Conservation (phyloP, 257 asterid species). For the Nicotiana paniculata region DNA sequence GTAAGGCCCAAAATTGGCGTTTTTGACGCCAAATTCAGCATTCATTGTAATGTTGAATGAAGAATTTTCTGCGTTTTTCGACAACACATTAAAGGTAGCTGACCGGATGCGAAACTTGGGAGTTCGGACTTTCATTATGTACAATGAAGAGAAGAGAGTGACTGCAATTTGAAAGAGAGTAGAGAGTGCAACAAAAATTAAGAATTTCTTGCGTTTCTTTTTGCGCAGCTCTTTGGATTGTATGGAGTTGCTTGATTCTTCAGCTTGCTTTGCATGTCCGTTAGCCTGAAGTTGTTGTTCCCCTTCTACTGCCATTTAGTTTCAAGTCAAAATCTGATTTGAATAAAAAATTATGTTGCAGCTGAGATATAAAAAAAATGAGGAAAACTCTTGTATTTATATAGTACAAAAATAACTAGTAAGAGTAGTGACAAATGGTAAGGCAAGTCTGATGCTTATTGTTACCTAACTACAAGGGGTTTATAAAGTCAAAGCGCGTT, state of each 20-base stretch:
- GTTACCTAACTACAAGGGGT: background rate
- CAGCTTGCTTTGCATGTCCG: background rate
- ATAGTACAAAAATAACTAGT: background rate
- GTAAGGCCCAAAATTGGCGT: constrained; percentile 40
- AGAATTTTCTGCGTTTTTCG: background rate
- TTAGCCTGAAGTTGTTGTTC: constrained; percentile 1
- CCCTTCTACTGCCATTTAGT: background rate
- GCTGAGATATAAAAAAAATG: background rate
- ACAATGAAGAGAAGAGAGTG: constrained; percentile 20
- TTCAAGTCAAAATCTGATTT: background rate
- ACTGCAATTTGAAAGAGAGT: constrained; percentile 26
- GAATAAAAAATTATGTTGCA: background rate
- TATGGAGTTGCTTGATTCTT: background rate
- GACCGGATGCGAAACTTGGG: constrained; percentile 31
- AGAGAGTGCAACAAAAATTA: constrained; percentile 24
- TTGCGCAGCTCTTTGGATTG: constrained; percentile 12
- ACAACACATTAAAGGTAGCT: background rate
- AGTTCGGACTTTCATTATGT: constrained; percentile 30
- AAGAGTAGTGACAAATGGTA: background rate
- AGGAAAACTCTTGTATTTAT: background rate
- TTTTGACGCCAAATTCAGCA: constrained; percentile 29
- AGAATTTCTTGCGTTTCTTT: constrained; percentile 28
- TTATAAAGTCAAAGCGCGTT: background rate
- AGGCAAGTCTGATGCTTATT: background rate
- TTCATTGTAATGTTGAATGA: constrained; percentile 20